Conservation (phyloP, 129 eudicot species). For the Artemisia annua region DNA sequence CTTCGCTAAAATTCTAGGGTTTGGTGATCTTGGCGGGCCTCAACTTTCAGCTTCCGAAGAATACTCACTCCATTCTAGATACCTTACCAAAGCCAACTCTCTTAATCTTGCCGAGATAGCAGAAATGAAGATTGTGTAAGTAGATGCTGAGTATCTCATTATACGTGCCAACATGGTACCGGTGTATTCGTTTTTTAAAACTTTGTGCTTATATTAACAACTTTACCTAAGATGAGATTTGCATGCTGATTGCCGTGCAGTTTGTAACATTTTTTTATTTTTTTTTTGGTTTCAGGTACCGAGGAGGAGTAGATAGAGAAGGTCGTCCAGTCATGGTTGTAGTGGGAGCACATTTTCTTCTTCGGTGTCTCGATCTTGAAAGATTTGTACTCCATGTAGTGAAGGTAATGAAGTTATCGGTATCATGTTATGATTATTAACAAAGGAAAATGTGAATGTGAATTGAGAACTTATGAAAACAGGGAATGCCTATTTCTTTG, state of each 20-base stretch:
- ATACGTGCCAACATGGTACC: neutral
- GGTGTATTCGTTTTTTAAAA: neutral
- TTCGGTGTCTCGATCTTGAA: too few species aligned
- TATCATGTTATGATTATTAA: too few species aligned
- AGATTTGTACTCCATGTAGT: too few species aligned
- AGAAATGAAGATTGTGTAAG: constrained; percentile 99
- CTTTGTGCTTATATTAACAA: neutral
- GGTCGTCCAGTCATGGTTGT: too few species aligned
- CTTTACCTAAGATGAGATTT: neutral
- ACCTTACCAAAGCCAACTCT: constrained; percentile 95
- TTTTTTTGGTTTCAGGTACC: too few species aligned
- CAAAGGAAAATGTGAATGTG: neutral
- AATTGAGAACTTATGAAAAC: too few species aligned
- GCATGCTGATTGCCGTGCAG: neutral
- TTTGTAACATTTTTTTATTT: neutral
- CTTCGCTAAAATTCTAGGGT: constrained; percentile 78
- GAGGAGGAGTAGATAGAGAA: too few species aligned
- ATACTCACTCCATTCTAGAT: constrained; percentile 94
- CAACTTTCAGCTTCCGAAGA: constrained; percentile 89
- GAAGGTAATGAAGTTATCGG: too few species aligned
- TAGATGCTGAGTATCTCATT: neutral
- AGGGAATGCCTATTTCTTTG: too few species aligned
- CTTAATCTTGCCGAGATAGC: constrained; percentile 93
- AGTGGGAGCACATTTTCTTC: too few species aligned
- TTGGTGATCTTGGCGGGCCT: constrained; percentile 78